Conservation (phyloP, 345 rosid species). For the Eutrema japonicum region DNA sequence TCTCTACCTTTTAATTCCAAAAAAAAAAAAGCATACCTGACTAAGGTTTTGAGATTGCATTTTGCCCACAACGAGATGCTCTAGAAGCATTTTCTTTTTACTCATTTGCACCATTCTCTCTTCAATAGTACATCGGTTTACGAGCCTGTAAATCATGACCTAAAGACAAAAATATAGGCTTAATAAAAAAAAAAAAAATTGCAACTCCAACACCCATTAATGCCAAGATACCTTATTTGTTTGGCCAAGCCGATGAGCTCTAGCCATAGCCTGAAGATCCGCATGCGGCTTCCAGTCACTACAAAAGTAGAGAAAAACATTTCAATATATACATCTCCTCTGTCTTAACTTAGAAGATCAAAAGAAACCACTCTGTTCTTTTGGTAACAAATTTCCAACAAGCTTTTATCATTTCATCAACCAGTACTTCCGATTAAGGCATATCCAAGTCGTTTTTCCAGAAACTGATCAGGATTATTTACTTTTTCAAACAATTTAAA, state of each 20-base stretch:
- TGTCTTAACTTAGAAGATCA: not conserved
- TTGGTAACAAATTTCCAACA: not conserved
- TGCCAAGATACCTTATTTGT: slow-evolving; percentile 64
- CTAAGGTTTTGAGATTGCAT: slow-evolving; percentile 69
- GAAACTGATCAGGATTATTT: not conserved
- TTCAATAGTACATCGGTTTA: slow-evolving; percentile 77
- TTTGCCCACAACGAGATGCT: slow-evolving; percentile 95
- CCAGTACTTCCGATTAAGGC: slow-evolving; percentile 3
- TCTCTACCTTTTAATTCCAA: not conserved
- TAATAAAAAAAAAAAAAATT: not conserved
- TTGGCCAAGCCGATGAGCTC: slow-evolving; percentile 96
- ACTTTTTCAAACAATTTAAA: not conserved
- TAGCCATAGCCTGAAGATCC: slow-evolving; percentile 98
- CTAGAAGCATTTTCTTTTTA: slow-evolving; percentile 91
- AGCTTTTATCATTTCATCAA: not conserved
- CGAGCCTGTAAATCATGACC: slow-evolving; percentile 87
- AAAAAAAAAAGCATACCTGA: slow-evolving; percentile 46
- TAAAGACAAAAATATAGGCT: slow-evolving; percentile 43
- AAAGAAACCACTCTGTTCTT: slow-evolving; percentile 1
- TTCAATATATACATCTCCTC: not conserved
- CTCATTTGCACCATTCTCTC: slow-evolving; percentile 85
- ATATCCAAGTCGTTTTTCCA: not conserved
- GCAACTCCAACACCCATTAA: not conserved
- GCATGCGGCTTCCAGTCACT: slow-evolving; percentile 99
- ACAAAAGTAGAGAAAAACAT: slow-evolving; percentile 35